Conservation (phyloP, 257 asterid genomes). For the Solanum pennellii region DNA sequence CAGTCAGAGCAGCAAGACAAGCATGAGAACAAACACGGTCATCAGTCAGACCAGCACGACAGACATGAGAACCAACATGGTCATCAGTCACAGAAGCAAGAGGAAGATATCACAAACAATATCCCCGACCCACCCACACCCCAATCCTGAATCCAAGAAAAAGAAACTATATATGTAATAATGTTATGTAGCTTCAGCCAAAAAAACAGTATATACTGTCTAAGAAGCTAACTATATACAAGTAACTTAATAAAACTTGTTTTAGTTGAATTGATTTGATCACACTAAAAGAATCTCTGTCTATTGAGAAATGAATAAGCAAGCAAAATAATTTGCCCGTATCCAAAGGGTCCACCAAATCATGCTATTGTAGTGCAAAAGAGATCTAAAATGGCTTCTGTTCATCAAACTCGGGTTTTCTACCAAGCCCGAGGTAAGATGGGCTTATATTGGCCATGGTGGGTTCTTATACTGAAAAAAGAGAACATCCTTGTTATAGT, state of each 20-base stretch:
- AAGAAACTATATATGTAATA: not conserved
- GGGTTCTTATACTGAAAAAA: not conserved
- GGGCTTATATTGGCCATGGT: not conserved
- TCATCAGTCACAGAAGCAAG: not conserved
- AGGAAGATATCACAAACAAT: not conserved
- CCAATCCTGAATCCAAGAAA: not conserved
- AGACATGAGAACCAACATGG: not conserved
- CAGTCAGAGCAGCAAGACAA: not conserved
- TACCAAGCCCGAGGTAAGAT: not conserved
- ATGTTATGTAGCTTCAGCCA: not conserved
- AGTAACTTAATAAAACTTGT: not conserved
- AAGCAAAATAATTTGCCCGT: not conserved
- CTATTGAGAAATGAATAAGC: not conserved
- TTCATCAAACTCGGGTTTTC: not conserved
- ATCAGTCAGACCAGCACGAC: not conserved
- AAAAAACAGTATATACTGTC: not conserved
- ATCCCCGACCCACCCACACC: not conserved
- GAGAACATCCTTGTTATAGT: not conserved
- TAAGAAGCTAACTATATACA: not conserved
- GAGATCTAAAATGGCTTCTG: not conserved
- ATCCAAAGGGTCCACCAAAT: not conserved
- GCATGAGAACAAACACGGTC: not conserved
- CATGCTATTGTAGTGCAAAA: not conserved
- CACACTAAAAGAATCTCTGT: not conserved
- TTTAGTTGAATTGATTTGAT: not conserved